A percentile compares a stretch with the other conserved stretches of the same genome.
Conservation (phyloP, 2,329 filamentous ascomycete genomes). For the Sporothrix humicola region DNA sequence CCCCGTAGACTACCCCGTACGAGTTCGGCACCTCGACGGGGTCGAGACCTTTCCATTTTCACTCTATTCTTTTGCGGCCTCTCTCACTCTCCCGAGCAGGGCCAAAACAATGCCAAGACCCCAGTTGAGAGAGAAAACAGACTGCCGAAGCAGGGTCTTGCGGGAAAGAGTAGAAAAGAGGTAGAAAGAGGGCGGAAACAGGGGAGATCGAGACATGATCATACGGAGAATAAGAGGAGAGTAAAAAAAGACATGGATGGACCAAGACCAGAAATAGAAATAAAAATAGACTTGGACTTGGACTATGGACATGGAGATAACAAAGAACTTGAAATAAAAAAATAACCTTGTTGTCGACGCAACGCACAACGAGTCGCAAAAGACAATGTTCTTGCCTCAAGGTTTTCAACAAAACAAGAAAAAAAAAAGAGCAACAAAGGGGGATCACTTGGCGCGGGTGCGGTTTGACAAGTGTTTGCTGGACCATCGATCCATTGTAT, state of each 20-base stretch:
- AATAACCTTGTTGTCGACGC: not conserved
- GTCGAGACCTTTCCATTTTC: not conserved
- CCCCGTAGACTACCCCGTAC: not conserved
- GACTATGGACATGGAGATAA: not conserved
- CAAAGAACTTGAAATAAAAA: not conserved
- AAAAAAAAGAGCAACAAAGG: not conserved
- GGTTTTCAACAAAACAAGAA: not conserved
- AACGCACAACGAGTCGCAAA: not conserved
- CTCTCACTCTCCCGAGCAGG: not conserved
- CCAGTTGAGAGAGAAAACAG: not conserved
- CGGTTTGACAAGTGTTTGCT: slow-evolving; percentile 42
- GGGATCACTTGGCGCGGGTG: slow-evolving; percentile 32
- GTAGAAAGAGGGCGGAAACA: not conserved
- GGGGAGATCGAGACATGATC: slow-evolving; percentile 10
- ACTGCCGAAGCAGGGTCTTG: slow-evolving; percentile 21
- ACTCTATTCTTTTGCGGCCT: no score
- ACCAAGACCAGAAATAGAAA: not conserved
- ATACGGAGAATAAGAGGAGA: slow-evolving; percentile 12
- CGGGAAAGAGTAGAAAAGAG: not conserved
- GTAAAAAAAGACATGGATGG: not conserved
- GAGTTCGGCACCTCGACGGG: not conserved
- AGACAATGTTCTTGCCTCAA: not conserved
- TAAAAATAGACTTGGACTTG: slow-evolving; percentile 7
- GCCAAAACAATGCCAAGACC: slow-evolving; percentile 34
- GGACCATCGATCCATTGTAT: slow-evolving; percentile 43